Conservation (phyloP, 2,329 filamentous ascomycete species). For the Chaetomiaceae sp. region DNA sequence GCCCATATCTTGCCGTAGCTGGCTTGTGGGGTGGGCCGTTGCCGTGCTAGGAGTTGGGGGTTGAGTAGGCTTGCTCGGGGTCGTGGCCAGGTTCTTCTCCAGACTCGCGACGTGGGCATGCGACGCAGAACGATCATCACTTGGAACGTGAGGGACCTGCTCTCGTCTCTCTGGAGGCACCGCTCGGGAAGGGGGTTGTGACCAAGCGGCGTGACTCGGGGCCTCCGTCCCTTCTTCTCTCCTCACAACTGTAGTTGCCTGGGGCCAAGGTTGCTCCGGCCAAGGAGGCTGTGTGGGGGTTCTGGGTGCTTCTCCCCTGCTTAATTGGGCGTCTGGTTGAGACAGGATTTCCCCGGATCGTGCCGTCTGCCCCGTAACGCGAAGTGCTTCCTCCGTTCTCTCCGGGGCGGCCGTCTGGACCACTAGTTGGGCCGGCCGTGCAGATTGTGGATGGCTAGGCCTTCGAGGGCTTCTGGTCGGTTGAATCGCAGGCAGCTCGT, state of each 20-base stretch:
- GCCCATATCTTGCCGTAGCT: background rate
- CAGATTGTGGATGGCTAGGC: background rate
- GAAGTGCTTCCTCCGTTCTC: background rate
- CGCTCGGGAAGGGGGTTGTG: no score
- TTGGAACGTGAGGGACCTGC: background rate
- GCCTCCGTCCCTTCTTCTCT: no score
- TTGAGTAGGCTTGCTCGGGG: slow-evolving; percentile 3
- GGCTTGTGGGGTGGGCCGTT: background rate
- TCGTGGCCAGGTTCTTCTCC: slow-evolving; percentile 13
- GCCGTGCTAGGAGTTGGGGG: background rate
- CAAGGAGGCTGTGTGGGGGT: no score
- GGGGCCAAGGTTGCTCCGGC: background rate
- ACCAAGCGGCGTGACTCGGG: background rate
- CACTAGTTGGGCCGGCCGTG: background rate
- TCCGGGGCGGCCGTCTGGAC: background rate
- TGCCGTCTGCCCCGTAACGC: no score
- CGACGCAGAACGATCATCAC: background rate
- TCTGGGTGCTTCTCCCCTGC: no score
- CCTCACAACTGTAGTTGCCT: background rate
- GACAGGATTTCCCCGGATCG: no score
- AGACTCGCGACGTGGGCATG: slow-evolving; percentile 4
- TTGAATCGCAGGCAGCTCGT: slow-evolving; percentile 2
- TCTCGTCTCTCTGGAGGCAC: no score
- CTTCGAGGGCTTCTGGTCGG: slow-evolving; percentile 3
- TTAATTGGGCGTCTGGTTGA: no score